Evolutionary conservation across 2,329 filamentous ascomycete species (phyloP), one percentile per base, ranked within the genome.

Genomic region (Fusarium equiseti): DNA sequence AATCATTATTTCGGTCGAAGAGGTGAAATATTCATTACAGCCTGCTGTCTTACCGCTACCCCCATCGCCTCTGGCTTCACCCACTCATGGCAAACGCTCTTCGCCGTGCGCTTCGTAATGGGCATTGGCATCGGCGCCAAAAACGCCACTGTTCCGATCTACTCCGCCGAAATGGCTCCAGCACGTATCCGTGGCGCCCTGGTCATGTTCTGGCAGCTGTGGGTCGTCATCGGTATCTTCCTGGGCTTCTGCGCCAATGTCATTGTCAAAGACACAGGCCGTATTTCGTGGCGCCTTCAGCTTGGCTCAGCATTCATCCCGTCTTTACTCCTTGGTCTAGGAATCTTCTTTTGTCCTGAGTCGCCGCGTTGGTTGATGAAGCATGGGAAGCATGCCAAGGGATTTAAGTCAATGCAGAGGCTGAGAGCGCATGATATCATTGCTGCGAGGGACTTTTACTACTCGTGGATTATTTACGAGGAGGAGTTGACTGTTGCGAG

Each of bases 121-220:
- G 91, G 91, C 0, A 87, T 93, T 31, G 90, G 88, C 1, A 90
- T 92, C 71, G 90, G 90, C 8, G 84, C 88, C 32, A 91, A 92
- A 77, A 86, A 87, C 22, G 85, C 85, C 2, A 88, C 84, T 0
- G 88, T 91, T 0, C 92, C 92, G 0, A 89, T 94, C 43, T 94
- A 92, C 74, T 90, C 90, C 0, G 91, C 92, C 3, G 92, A 94
- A 76, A 91, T 88, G 64, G 86, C 89, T 0, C 91, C 91, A 0
- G 88, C 90, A 2, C 76, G 83, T 2, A 88, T 92, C 53, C 87
- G 91, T 70, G 91, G 91, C 68, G 91, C 90, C 13, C 83, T 95
- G 5, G 92, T 94, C 71, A 95, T 95, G 92, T 90, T 90, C 70
- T 95, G 92, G 92, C 85, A 80, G 66, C 73, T 80, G 11, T 81